phyloP scores from a whole-genome alignment of 768 basidiomycete species.

The Strobilomyces dryophilus region DNA sequence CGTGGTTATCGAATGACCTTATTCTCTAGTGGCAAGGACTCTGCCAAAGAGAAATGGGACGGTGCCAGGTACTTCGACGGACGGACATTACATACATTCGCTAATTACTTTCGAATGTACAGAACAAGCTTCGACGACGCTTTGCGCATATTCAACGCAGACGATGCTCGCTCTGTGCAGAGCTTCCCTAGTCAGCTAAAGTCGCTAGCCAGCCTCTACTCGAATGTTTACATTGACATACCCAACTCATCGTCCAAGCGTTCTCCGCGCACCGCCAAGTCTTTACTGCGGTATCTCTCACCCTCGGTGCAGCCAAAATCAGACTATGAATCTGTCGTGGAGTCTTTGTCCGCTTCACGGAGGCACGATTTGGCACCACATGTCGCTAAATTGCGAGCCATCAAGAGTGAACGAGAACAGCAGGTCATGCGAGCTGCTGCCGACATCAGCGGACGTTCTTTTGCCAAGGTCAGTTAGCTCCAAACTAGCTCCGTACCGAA shows the following conservation, averaged over 20 bases:
- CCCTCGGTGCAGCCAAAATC: constrained; percentile 20
- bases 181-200: constrained; percentile 56
- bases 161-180: constrained; percentile 60
- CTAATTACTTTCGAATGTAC: constrained; percentile 3
- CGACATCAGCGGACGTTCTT: constrained; percentile 80
- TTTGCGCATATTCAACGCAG: constrained; percentile 67
- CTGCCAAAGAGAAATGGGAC: constrained; percentile 85
- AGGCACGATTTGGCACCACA: constrained; percentile 57
- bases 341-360: constrained; percentile 45
- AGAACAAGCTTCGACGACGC: constrained; percentile 68
- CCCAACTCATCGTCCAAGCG: constrained; percentile 38
- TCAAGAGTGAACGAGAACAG: constrained; percentile 81
- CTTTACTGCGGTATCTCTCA: constrained; percentile 51
- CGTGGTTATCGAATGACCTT: constrained; percentile 85
- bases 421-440: constrained; percentile 79
- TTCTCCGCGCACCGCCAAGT: constrained; percentile 42
- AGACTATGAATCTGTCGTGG: constrained; percentile 56
- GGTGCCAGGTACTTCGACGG: constrained; percentile 57
- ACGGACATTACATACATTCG: background rate
- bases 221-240: constrained; percentile 51
- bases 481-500: background rate
- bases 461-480: constrained; percentile 61
- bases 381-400: constrained; percentile 63
- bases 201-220: constrained; percentile 44
- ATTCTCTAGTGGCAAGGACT: constrained; percentile 74